These are phyloP conservation scores for Cryphonectria carpinicola DNA, from an alignment of 2,329 filamentous ascomycete genomes.

Conservation along the genomic window DNA sequence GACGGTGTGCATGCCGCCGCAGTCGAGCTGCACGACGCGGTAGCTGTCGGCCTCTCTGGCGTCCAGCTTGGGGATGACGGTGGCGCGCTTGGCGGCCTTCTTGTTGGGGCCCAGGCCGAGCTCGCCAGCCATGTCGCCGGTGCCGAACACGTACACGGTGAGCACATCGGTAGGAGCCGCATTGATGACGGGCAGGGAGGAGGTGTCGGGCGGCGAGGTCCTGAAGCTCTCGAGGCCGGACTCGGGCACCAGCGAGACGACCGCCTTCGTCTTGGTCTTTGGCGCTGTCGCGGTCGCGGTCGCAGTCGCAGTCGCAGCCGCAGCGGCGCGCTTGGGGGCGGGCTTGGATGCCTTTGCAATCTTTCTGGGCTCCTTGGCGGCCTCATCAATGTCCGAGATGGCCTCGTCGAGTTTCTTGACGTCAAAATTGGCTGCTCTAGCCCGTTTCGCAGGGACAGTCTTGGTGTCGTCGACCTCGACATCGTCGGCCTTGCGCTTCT, in stretches of 20 bases:
- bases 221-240: constrained; percentile 27
- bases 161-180: constrained; percentile 28
- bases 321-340: constrained; percentile 6
- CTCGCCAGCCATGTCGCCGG: constrained; percentile 54
- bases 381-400: constrained; percentile 7
- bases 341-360: constrained; percentile 16
- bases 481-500: constrained; percentile 29
- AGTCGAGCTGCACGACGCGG: constrained; percentile 60
- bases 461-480: constrained; percentile 5
- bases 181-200: constrained; percentile 28
- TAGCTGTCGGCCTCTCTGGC: constrained; percentile 24
- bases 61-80: constrained; percentile 31
- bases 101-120: constrained; percentile 33
- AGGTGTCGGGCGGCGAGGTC: constrained; percentile 25
- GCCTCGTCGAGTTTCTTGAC: constrained; percentile 17
- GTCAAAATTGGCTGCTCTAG: constrained; percentile 1
- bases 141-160: constrained; percentile 32
- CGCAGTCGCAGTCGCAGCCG: constrained; percentile 3
- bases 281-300: too few species aligned
- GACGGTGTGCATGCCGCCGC: constrained; percentile 70
- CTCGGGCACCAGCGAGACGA: constrained; percentile 24
- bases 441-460: constrained; percentile 17
- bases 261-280: constrained; percentile 3
- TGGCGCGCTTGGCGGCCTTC: constrained; percentile 30
- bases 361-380: constrained; percentile 16